These are phyloP conservation scores for Malassezia slooffiae DNA, from an alignment of 1,284 basidiomycete species.

Conservation along the genomic window DNA sequence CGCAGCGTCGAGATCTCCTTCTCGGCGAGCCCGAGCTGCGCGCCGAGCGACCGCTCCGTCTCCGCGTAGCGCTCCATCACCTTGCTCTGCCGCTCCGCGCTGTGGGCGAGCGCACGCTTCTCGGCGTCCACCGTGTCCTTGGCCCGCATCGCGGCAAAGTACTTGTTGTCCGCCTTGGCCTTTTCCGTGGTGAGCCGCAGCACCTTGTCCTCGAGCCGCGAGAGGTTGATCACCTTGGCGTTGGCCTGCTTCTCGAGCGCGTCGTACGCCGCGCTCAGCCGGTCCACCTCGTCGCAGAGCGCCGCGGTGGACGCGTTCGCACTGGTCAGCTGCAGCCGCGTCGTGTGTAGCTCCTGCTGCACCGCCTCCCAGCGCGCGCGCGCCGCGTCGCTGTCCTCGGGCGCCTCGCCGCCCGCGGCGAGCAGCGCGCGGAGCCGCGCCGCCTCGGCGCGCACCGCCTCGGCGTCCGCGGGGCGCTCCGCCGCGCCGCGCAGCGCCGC, in stretches of 20 bases:
- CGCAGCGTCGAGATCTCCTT: constrained; percentile 49
- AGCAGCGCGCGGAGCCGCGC: background rate
- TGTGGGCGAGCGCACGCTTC: constrained; percentile 58
- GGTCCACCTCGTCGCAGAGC: constrained; percentile 71
- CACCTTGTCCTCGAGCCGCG: constrained; percentile 64
- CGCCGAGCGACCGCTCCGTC: constrained; percentile 55
- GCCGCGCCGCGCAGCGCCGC: background rate
- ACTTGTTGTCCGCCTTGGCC: constrained; percentile 92
- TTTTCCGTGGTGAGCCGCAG: constrained; percentile 51
- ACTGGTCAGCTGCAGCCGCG: constrained; percentile 17
- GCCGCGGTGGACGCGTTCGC: constrained; percentile 37
- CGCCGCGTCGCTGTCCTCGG: background rate
- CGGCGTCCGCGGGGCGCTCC: background rate
- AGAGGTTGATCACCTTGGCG: constrained; percentile 71
- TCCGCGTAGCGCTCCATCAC: constrained; percentile 62
- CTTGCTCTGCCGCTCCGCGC: constrained; percentile 66
- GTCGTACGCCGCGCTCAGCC: constrained; percentile 76
- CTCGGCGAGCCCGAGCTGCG: constrained; percentile 56
- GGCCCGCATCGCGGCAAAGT: constrained; percentile 75
- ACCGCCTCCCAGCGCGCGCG: background rate
- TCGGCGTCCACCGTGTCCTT: constrained; percentile 74
- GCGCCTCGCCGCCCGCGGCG: background rate
- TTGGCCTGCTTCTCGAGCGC: constrained; percentile 69
- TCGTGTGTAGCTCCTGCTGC: constrained; percentile 10
- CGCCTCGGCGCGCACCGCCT: background rate